Percentiles rank a stretch among this genome's conserved stretches.
Conservation (phyloP, 345 rosid genomes). For the Populus alba region DNA sequence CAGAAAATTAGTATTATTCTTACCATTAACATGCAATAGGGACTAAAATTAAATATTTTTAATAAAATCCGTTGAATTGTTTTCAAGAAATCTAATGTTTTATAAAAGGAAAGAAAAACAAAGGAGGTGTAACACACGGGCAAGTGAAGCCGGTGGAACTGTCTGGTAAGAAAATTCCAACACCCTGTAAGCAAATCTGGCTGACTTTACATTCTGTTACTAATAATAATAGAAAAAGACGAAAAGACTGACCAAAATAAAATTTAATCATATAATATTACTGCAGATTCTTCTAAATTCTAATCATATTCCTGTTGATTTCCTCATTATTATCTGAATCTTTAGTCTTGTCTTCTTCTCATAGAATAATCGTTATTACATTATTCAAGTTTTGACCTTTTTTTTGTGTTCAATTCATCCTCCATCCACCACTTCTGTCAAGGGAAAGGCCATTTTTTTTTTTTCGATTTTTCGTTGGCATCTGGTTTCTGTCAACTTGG, state of each 20-base stretch:
- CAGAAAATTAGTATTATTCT: too few species aligned
- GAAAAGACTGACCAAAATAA: background rate
- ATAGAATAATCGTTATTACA: background rate
- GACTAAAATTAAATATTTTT: too few species aligned
- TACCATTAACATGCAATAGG: too few species aligned
- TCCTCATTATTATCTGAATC: background rate
- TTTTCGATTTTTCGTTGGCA: background rate
- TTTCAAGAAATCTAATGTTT: too few species aligned
- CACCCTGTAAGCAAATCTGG: background rate
- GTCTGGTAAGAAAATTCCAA: background rate
- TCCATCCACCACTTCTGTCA: background rate
- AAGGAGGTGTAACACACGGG: background rate
- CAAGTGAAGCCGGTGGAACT: background rate
- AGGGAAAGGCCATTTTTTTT: background rate
- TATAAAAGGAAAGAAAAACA: too few species aligned
- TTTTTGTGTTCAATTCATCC: background rate
- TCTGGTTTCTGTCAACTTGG: slow-evolving; percentile 1
- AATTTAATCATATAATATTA: too few species aligned
- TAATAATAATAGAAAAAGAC: background rate
- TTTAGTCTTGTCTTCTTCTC: background rate
- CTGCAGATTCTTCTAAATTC: background rate
- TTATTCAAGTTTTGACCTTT: background rate
- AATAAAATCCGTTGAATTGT: too few species aligned
- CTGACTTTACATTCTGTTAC: background rate
- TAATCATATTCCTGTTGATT: background rate